Evolutionary conservation across 2,329 filamentous ascomycete genomes (phyloP), one percentile per base, ranked within the genome.

Genomic region (Arthrinium phaeospermum): DNA sequence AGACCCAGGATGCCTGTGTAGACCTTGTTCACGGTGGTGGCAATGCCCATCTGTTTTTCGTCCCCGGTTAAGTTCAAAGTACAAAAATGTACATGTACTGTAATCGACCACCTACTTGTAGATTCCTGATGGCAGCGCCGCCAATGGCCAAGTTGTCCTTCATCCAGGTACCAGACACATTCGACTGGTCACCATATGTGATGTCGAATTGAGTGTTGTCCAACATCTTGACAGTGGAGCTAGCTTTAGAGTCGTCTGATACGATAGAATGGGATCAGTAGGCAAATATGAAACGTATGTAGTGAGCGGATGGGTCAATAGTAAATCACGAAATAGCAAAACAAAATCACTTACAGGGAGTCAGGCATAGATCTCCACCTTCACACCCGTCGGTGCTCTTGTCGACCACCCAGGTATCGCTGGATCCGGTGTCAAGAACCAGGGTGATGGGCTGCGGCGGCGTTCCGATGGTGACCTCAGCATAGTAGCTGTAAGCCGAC

Each of bases 351-450:
- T 64, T 24, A 64, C 57, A 64, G 16, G 12, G 57, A 41, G 57
- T 64, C 22, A 41, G n/a, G 22, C 57, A 64, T 3, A 1, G 5
- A 19, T 41, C 19, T 8, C 19, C 14, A 16, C 30, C 34, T n/a
- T n/a, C 19, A 41, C 57, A 64, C 10, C 19, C 57, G 7, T 34
- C 30, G 3, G 30, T 14, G 19, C 30, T 22, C 19, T 64, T 37
- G 34, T 64, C 57, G 30, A 41, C 34, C 22, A 64, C 57, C 89
- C 90, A 92, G 4, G 89, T 86, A 77, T 92, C 90, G 75, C 87
- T 90, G 79, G 88, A 91, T 41, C 90, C 90, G 2, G 90, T 92
- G 79, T 92, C 90, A 74, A 91, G 84, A 70, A 89, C 83, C 76
- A 92, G 83, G 70, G 80, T 83, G 69, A 91, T 79, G 3, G 80